Evolutionary conservation across 306 rosid genomes (phyloP).

Genomic region (Acacia crassicarpa): DNA sequence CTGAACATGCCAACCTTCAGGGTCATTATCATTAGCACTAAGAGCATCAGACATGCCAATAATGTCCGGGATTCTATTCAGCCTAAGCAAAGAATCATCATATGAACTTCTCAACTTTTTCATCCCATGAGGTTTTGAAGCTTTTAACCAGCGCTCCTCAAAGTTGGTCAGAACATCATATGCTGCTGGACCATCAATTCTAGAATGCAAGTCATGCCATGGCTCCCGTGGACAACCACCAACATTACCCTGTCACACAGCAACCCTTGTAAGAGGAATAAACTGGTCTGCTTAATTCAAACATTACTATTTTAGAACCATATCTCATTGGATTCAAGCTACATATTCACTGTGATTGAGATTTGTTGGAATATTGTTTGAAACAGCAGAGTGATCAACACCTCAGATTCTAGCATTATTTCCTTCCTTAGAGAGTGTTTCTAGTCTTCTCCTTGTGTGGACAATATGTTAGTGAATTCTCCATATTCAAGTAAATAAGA

Average conservation of each 20-base stretch:
- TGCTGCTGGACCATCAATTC: conserved; percentile 94
- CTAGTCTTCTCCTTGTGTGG: background rate
- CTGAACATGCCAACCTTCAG: conserved; percentile 96
- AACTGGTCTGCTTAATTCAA: background rate
- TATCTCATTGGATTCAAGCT: background rate
- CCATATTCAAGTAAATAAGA: background rate
- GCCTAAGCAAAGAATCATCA: conserved; percentile 79
- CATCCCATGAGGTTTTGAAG: conserved; percentile 80
- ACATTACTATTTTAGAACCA: conserved; percentile 7
- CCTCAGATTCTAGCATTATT: background rate
- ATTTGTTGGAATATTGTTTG: background rate
- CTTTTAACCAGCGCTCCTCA: conserved; percentile 95
- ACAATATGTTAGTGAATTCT: background rate
- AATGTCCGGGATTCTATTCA: conserved; percentile 78
- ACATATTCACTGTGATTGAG: conserved; percentile 22
- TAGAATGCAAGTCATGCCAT: conserved; percentile 98
- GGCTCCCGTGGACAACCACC: conserved; percentile 96
- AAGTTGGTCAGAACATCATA: conserved; percentile 89
- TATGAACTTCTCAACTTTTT: conserved; percentile 59
- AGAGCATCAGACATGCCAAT: conserved; percentile 46
- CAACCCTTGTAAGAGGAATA: conserved; percentile 29
- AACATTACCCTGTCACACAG: conserved; percentile 59
- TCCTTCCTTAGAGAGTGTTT: background rate
- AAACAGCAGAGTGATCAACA: background rate
- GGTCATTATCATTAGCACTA: conserved; percentile 54